Percentiles rank a stretch among this genome's conserved stretches.
Evolutionary conservation across 257 asterid species (phyloP).

Genomic region (Verbena officinalis): DNA sequence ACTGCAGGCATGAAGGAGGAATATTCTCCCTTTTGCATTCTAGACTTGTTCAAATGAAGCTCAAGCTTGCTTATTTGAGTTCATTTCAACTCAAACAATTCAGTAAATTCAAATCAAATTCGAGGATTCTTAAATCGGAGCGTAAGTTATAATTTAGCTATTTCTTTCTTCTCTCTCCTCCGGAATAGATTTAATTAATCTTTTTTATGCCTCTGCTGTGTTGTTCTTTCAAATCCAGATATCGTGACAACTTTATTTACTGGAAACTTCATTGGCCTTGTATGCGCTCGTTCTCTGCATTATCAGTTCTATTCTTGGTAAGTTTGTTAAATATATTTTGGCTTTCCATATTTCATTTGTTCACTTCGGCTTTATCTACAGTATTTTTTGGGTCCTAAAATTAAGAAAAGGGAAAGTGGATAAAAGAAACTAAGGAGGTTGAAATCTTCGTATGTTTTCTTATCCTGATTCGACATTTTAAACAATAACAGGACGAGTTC

Average conservation of each 20-base stretch:
- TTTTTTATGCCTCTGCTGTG: not conserved
- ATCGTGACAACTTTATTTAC: conserved; percentile 61
- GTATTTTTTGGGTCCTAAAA: too few species aligned
- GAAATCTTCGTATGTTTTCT: not conserved
- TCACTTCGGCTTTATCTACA: not conserved
- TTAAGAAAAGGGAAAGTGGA: too few species aligned
- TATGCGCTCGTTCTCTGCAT: conserved; percentile 78
- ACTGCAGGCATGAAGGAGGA: conserved; percentile 71
- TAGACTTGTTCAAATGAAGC: conserved; percentile 38
- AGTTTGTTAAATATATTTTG: conserved; percentile 18
- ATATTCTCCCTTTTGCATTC: conserved; percentile 43
- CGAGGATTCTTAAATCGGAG: conserved; percentile 45
- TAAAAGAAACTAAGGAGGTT: too few species aligned
- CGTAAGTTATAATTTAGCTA: conserved; percentile 42
- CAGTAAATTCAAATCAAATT: conserved; percentile 22
- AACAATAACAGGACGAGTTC: too few species aligned
- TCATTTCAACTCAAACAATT: conserved; percentile 33
- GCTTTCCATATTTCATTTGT: conserved; percentile 5
- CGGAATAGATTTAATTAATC: not conserved
- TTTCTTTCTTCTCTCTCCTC: not conserved
- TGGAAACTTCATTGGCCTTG: conserved; percentile 76
- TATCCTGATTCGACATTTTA: too few species aligned
- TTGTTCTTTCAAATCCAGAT: conserved; percentile 42
- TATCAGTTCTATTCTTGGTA: conserved; percentile 81
- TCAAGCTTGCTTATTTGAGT: conserved; percentile 29